These are phyloP conservation scores for Agrostemma githago DNA, from an alignment of 148 eudicot genomes.

Conservation along the genomic window DNA sequence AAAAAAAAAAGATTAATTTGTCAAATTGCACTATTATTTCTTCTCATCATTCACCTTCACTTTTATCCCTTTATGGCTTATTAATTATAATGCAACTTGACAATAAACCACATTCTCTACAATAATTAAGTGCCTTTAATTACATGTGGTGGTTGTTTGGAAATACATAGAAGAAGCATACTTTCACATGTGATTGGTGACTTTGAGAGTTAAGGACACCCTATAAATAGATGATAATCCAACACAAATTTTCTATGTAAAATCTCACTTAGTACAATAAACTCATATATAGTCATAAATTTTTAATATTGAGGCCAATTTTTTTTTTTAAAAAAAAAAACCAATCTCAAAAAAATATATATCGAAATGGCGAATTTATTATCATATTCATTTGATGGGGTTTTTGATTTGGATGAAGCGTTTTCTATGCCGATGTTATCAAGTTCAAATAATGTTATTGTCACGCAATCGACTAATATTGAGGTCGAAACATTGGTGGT, in stretches of 20 bases:
- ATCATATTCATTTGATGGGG: constrained; percentile 16
- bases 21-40: not conserved
- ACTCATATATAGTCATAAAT: too few species aligned
- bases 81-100: not conserved
- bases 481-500: not conserved
- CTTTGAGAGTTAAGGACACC: not conserved
- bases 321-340: too few species aligned
- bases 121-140: not conserved
- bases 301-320: too few species aligned
- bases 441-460: not conserved
- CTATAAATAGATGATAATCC: too few species aligned
- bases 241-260: too few species aligned
- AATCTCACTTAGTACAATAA: too few species aligned
- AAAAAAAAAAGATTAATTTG: not conserved
- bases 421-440: constrained; percentile 21
- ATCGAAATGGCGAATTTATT: not conserved
- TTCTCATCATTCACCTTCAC: not conserved
- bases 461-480: constrained; percentile 3
- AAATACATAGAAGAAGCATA: not conserved
- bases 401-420: constrained; percentile 27
- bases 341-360: too few species aligned
- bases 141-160: not conserved
- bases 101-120: not conserved
- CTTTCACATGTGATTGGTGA: not conserved
- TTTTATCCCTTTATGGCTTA: not conserved